Evolutionary conservation across 192 early-diverging fungal genomes (phyloP), one percentile per base, ranked within the genome.

Genomic region (Pilaira anomala): DNA sequence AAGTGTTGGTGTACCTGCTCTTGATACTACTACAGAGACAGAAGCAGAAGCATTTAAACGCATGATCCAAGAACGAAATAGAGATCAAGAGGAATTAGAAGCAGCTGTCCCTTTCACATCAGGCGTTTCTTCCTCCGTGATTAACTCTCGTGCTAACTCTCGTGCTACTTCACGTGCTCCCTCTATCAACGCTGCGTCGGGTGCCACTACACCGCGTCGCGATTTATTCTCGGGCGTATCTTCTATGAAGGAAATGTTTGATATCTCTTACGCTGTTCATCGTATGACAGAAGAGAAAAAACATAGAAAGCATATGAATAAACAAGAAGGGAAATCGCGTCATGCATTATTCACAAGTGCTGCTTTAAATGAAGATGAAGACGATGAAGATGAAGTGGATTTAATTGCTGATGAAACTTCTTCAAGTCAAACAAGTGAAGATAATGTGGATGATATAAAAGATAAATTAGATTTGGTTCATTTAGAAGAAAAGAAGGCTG

Each of bases 261-360:
- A 89, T 64, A 71, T 91, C 49, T 83, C 86, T 7, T 89, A 84
- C 56, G 84, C 89, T 24, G 84, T 91, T 44, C 87, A 87, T 57
- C 80, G 89, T 16, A 81, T 88, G 76, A 86, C 82, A 39, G 83
- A 88, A 68, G 84, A 89, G 40, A 67, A 48, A 0, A 40, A 72
- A 12, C 71, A 66, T 18, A 48, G 60, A 56, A 62, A 60, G 21
- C 48, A 26, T 39, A 14, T 49, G 19, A 42, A 18, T 6, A 29
- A 21, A 11, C 1, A 26, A 13, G 28, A 21, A 21, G 36, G 16
- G 5, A 48, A 48, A 19, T 12, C 7, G 0, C 9, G 46, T 0
- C n/a, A 48, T 22, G 5, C 46, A 13, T 19, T 19, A 48, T 48
- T 22, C 6, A 48, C 9, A 22, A 25, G 48, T 19, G 19, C 25